Conservation (phyloP, 2,329 filamentous ascomycete species). For the Tolypocladium album region DNA sequence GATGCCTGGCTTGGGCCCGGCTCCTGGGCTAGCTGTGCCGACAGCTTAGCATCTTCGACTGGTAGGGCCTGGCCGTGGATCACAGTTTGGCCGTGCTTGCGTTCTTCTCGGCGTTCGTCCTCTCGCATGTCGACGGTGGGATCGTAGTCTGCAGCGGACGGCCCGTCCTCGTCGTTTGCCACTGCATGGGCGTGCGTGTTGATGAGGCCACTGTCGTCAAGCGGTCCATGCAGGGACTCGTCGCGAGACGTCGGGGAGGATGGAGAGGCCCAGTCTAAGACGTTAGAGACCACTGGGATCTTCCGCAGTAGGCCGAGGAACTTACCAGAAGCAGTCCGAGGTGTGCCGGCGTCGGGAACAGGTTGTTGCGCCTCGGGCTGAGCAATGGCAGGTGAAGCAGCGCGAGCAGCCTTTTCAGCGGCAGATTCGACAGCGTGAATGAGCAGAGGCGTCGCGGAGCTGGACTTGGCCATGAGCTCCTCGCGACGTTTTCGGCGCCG, state of each 20-base stretch:
- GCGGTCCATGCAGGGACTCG: slow-evolving; percentile 44
- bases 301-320: neutral
- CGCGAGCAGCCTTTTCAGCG: slow-evolving; percentile 43
- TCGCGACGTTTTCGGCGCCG: slow-evolving; percentile 75
- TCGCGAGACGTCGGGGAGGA: slow-evolving; percentile 34
- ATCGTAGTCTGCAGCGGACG: slow-evolving; percentile 89
- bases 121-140: slow-evolving; percentile 82
- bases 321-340: slow-evolving; percentile 37
- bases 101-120: slow-evolving; percentile 61
- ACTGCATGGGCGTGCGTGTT: slow-evolving; percentile 42
- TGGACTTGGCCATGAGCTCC: slow-evolving; percentile 75
- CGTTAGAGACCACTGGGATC: slow-evolving; percentile 11
- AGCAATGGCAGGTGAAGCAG: slow-evolving; percentile 42
- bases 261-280: slow-evolving; percentile 29
- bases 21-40: slow-evolving; percentile 13
- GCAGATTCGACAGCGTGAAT: slow-evolving; percentile 62
- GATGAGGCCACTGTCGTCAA: slow-evolving; percentile 57
- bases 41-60: slow-evolving; percentile 9
- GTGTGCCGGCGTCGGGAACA: slow-evolving; percentile 24
- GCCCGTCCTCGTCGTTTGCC: slow-evolving; percentile 50
- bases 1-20: slow-evolving; percentile 21
- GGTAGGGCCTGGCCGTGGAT: slow-evolving; percentile 32
- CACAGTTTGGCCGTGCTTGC: slow-evolving; percentile 46
- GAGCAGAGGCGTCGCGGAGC: slow-evolving; percentile 60
- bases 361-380: slow-evolving; percentile 29